Percentiles rank a stretch among this genome's conserved stretches.
phyloP scores from a whole-genome alignment of 768 basidiomycete species.

The Auricularia sp. region DNA sequence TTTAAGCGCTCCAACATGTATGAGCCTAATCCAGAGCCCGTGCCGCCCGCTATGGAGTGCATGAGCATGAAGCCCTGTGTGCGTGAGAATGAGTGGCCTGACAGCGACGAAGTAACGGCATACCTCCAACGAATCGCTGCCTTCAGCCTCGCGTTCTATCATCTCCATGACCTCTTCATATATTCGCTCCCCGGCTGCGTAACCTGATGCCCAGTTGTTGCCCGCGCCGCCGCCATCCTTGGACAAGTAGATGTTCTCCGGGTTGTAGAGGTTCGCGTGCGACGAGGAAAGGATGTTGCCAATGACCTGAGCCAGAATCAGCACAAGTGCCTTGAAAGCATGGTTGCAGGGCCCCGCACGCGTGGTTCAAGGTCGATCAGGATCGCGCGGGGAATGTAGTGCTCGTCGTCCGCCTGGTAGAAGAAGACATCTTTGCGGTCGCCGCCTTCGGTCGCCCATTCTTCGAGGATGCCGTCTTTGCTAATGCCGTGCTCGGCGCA shows the following conservation, averaged over 20 bases:
- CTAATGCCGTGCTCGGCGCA: constrained; percentile 98
- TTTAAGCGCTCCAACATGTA: constrained; percentile 92
- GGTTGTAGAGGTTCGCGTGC: constrained; percentile 86
- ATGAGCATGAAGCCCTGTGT: constrained; percentile 95
- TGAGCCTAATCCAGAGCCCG: constrained; percentile 97
- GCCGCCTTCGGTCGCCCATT: constrained; percentile 91
- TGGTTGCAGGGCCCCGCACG: constrained; percentile 36
- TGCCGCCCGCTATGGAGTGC: constrained; percentile 98
- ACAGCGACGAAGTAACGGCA: constrained; percentile 11
- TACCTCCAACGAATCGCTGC: constrained; percentile 93
- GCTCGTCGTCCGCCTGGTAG: constrained; percentile 99
- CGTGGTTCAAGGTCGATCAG: constrained; percentile 93
- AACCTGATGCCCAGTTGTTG: constrained; percentile 98
- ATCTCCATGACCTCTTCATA: constrained; percentile 99
- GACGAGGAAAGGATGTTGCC: constrained; percentile 86
- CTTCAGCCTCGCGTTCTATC: constrained; percentile 96
- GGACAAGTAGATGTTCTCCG: constrained; percentile 92
- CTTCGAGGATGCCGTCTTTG: constrained; percentile 89
- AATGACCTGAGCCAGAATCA: constrained; percentile 57
- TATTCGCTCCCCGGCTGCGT: constrained; percentile 76
- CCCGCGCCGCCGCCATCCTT: constrained; percentile 99
- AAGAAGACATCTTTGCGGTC: constrained; percentile 99
- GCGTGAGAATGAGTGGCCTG: background rate
- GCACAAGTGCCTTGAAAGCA: background rate
- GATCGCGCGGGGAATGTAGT: constrained; percentile 95